Conservation (phyloP, 2,329 filamentous ascomycete genomes). For the Graphilbum ipis-grandicollis region DNA sequence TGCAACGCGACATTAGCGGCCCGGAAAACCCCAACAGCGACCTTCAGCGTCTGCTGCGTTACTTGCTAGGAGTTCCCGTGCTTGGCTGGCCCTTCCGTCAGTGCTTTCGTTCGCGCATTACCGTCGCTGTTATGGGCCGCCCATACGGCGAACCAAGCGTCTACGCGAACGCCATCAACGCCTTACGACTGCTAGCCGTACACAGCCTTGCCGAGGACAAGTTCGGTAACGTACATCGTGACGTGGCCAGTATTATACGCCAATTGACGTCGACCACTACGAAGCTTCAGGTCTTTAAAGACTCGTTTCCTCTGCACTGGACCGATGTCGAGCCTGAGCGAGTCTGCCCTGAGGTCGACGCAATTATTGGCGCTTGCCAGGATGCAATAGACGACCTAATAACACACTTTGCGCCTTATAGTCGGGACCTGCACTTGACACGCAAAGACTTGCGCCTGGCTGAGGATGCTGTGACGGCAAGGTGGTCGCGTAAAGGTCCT, state of each 20-base stretch:
- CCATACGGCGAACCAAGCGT: slow-evolving; percentile 54
- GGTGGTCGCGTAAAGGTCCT: too few relatives aligned
- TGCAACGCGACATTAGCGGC: slow-evolving; percentile 36
- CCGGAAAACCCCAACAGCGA: slow-evolving; percentile 30
- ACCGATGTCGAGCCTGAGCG: slow-evolving; percentile 49
- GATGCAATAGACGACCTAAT: slow-evolving; percentile 49
- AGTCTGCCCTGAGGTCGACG: slow-evolving; percentile 50
- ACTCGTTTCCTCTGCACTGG: slow-evolving; percentile 50
- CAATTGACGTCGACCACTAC: slow-evolving; percentile 52
- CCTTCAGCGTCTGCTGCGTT: slow-evolving; percentile 28
- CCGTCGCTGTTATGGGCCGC: slow-evolving; percentile 51
- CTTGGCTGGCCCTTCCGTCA: slow-evolving; percentile 55
- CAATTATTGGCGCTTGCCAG: slow-evolving; percentile 47
- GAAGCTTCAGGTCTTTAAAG: slow-evolving; percentile 51
- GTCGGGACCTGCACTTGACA: slow-evolving; percentile 50
- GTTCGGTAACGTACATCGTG: slow-evolving; percentile 71
- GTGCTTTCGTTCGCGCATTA: slow-evolving; percentile 46
- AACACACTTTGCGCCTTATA: slow-evolving; percentile 56
- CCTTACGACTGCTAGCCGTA: slow-evolving; percentile 51
- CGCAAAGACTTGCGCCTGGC: slow-evolving; percentile 57
- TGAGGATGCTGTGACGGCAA: slow-evolving; percentile 35
- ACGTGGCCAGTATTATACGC: slow-evolving; percentile 58
- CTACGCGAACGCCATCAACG: slow-evolving; percentile 55
- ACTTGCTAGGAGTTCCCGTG: slow-evolving; percentile 26
- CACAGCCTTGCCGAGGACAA: slow-evolving; percentile 64